These are phyloP conservation scores for Cornus controversa DNA, from an alignment of 148 eudicot genomes.

Conservation along the genomic window DNA sequence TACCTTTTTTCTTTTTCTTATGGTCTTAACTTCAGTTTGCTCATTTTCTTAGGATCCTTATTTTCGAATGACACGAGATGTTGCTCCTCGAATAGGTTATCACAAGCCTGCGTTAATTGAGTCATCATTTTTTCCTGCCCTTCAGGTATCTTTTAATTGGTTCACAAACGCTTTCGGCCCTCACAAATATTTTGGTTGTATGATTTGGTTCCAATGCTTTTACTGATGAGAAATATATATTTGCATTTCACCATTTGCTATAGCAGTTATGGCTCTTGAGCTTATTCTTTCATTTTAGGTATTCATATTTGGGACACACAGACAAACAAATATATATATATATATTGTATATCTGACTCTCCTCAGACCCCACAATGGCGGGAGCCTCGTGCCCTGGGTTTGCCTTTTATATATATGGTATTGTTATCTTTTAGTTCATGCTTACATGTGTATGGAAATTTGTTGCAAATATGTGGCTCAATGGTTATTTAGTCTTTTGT, in stretches of 20 bases:
- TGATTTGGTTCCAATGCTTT: slow-evolving; percentile 6
- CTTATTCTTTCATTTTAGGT: background rate
- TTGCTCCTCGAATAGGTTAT: slow-evolving; percentile 92
- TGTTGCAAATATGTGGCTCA: background rate
- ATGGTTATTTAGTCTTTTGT: too few relatives aligned
- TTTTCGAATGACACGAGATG: slow-evolving; percentile 99
- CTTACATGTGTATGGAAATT: background rate
- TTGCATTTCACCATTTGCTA: background rate
- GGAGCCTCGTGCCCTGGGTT: too few relatives aligned
- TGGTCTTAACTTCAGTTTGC: slow-evolving; percentile 11
- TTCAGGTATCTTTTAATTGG: slow-evolving; percentile 55
- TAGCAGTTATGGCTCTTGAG: background rate
- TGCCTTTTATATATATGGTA: too few relatives aligned
- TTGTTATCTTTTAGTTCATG: background rate
- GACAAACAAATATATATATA: too few relatives aligned
- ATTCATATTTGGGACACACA: background rate
- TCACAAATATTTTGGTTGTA: background rate
- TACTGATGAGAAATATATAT: background rate
- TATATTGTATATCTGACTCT: too few relatives aligned
- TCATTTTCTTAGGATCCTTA: slow-evolving; percentile 78
- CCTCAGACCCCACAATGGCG: too few relatives aligned
- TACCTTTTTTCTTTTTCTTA: slow-evolving; percentile 9
- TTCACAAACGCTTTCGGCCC: background rate
- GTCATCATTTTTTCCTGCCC: slow-evolving; percentile 93
- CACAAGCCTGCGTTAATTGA: slow-evolving; percentile 93